phyloP scores from a whole-genome alignment of 495 filamentous ascomycete species.

The Lophiotrema nucula region DNA sequence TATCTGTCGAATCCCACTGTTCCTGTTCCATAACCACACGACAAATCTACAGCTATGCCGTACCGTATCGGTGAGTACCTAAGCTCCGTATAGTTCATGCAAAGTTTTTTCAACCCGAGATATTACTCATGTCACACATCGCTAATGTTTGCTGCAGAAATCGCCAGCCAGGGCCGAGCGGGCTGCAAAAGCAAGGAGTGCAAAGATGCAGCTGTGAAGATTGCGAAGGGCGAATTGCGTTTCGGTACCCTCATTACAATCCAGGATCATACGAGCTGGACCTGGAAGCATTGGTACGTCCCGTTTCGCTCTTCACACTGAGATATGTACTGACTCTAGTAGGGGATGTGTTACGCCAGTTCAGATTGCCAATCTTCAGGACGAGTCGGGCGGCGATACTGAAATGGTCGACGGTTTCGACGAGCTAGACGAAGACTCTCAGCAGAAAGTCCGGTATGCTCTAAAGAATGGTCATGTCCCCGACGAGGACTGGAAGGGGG shows the following conservation, averaged over 20 bases:
- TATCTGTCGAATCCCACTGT: too few relatives aligned
- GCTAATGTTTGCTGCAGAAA: conserved; percentile 51
- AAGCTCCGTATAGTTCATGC: too few relatives aligned
- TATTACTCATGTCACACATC: too few relatives aligned
- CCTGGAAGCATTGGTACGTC: conserved; percentile 74
- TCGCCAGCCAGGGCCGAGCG: conserved; percentile 60
- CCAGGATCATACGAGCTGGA: conserved; percentile 51
- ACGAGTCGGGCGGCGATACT: conserved; percentile 64
- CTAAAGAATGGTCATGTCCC: conserved; percentile 70
- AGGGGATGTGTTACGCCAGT: conserved; percentile 81
- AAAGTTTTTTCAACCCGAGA: too few relatives aligned
- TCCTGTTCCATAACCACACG: too few relatives aligned
- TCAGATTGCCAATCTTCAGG: conserved; percentile 57
- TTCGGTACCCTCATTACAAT: conserved; percentile 65
- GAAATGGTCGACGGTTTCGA: conserved; percentile 78
- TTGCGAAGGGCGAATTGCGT: conserved; percentile 73
- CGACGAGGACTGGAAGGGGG: conserved; percentile 75
- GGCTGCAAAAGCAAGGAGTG: conserved; percentile 67
- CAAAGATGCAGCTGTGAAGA: conserved; percentile 62
- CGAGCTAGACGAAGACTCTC: conserved; percentile 59
- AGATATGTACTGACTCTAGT: background rate
- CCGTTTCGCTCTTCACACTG: background rate
- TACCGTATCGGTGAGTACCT: conserved; percentile 35
- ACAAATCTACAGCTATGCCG: conserved; percentile 14
- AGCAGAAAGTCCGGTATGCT: conserved; percentile 62